Base-by-base conservation (phyloP, 768 basidiomycete genomes). In the Rhodocollybia butyracea region DNA sequence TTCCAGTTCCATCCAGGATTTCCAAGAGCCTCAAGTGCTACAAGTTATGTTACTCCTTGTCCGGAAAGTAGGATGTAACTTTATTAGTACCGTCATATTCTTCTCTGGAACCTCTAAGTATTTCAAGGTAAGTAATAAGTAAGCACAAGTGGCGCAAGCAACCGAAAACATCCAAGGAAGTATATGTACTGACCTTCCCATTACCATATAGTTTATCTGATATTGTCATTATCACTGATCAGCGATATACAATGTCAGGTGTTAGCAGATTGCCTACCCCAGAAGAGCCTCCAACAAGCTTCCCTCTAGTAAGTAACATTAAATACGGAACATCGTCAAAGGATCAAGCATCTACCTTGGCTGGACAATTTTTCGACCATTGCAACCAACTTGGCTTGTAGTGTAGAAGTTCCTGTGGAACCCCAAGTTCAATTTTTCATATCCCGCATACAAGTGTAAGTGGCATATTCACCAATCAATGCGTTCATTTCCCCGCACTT, bases 1-100 rank as follows among this genome's bases (percentile, higher is more conserved):
- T 54, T 47, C 62, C 62, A 65, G 27, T 61, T 65, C 63, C 63
- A 64, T 2, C 60, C 60, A 13, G 46, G 11, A 42, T 61, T 63
- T 29, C 56, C 58, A 42, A 63, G 48, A 42, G 51, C 58, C 38
- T 64, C 61, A 32, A 58, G 40, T 32, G 55, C 55, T 38, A 50
- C 43, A 5, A 46, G 46, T 19, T 51, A 51, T n/a, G n/a, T n/a
- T n/a, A n/a, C n/a, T n/a, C n/a, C n/a, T n/a, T n/a, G n/a, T n/a
- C n/a, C n/a, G n/a, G n/a, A n/a, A n/a, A n/a, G n/a, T 13, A 42
- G 45, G 13, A 52, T 21, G 13, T n/a, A 43, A 43, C 53, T 21
- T 59, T 59, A 36, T 56, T 52, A 19, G 17, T 22, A n/a, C 26
- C 22, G 19, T 21, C 5, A 47, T 40, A 47, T 51, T 51, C 8